phyloP scores from a whole-genome alignment of 768 basidiomycete species.

The Trametes meyenii region DNA sequence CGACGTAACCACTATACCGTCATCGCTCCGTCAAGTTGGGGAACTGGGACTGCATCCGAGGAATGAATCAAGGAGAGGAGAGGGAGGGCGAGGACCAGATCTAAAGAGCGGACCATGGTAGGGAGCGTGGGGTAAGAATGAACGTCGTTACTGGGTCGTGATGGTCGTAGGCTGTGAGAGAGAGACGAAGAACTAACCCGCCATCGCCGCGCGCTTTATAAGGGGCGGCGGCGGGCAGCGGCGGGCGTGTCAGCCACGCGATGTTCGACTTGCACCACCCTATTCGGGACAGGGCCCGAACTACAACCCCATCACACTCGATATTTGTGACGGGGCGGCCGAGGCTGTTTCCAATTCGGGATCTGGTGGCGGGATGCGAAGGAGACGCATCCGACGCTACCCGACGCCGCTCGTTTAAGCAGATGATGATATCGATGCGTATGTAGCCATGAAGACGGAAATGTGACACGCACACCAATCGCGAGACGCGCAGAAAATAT shows the following conservation, averaged over 20 bases:
- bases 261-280: background rate
- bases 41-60: conserved; percentile 9
- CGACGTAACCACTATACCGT: background rate
- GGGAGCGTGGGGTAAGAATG: conserved; percentile 1
- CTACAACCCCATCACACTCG: background rate
- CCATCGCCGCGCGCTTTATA: background rate
- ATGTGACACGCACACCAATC: too few species aligned
- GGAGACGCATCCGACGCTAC: background rate
- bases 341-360: background rate
- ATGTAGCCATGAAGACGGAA: too few species aligned
- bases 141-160: background rate
- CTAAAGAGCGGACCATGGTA: conserved; percentile 19
- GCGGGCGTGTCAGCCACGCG: conserved; percentile 1
- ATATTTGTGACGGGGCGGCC: background rate
- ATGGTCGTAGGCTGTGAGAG: background rate
- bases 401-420: background rate
- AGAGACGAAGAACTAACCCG: background rate
- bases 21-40: background rate
- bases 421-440: background rate
- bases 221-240: background rate
- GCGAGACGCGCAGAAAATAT: too few species aligned
- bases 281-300: background rate
- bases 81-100: conserved; percentile 15
- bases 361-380: background rate
- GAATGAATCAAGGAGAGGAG: conserved; percentile 12